Evolutionary conservation across 2,329 filamentous ascomycete species (phyloP).

Genomic region (Didymella exigua): DNA sequence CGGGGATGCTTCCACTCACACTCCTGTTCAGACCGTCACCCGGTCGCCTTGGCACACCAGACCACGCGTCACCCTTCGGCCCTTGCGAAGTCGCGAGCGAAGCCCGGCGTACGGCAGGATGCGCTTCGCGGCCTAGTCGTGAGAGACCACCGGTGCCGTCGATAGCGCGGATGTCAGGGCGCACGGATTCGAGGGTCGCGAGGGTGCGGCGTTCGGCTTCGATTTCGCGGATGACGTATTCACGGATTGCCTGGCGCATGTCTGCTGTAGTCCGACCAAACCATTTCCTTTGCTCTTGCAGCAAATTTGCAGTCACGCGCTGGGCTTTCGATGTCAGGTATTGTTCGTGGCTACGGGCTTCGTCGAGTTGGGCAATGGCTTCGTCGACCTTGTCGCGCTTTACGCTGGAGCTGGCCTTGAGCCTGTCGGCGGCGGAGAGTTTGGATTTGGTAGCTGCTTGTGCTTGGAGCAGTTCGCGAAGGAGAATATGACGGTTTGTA

Average conservation of each 20-base stretch:
- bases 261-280: constrained; percentile 86
- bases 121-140: constrained; percentile 84
- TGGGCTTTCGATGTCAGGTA: constrained; percentile 85
- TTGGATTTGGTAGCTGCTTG: constrained; percentile 84
- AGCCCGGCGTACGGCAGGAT: constrained; percentile 74
- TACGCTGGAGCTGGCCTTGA: constrained; percentile 86
- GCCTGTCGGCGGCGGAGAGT: constrained; percentile 81
- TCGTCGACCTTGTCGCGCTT: constrained; percentile 96
- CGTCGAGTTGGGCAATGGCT: constrained; percentile 87
- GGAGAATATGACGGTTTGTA: constrained; percentile 95
- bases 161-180: constrained; percentile 90
- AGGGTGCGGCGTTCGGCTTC: constrained; percentile 92
- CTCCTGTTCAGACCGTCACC: constrained; percentile 76
- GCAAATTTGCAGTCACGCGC: constrained; percentile 84
- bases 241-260: constrained; percentile 79
- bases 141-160: constrained; percentile 89
- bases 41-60: constrained; percentile 82
- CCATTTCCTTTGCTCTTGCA: constrained; percentile 89
- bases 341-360: constrained; percentile 80
- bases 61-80: constrained; percentile 98
- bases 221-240: constrained; percentile 93
- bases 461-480: constrained; percentile 89
- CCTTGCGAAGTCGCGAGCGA: constrained; percentile 88
- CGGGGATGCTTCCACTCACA: constrained; percentile 72
- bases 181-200: constrained; percentile 88